phyloP scores from a whole-genome alignment of 139 green algal species.

The Mesotaenium endlicherianum region DNA sequence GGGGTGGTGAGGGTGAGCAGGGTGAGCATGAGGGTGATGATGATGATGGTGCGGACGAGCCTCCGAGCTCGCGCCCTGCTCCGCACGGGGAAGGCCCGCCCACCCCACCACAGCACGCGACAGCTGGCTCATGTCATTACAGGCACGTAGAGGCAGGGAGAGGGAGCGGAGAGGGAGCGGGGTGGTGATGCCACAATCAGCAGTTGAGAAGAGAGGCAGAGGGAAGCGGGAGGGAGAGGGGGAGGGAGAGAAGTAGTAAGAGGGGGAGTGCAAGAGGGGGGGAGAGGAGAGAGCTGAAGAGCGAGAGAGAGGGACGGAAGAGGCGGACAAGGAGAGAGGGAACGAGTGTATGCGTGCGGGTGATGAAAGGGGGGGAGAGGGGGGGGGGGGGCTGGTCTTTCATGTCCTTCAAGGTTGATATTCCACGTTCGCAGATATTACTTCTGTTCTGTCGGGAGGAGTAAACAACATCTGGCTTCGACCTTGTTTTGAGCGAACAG shows the following conservation, averaged over 20 bases:
- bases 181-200: no score
- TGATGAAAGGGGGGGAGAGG: not conserved
- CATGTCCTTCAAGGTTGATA: no score
- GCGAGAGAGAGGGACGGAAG: not conserved
- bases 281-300: not conserved
- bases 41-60: not conserved
- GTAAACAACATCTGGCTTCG: no score
- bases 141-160: no score
- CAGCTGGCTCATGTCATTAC: not conserved
- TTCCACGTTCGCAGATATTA: no score
- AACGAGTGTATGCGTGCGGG: not conserved
- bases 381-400: not conserved
- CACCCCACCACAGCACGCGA: not conserved
- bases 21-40: not conserved
- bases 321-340: no score
- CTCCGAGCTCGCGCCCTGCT: not conserved
- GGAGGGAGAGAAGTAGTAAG: not conserved
- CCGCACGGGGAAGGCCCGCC: no score
- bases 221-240: not conserved
- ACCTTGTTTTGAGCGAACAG: no score
- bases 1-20: not conserved
- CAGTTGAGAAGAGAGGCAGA: not conserved
- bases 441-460: no score
- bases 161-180: no score
- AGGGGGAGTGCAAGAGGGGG: no score